phyloP scores from a whole-genome alignment of 352 stramenopile species.

The Pythium myriotylum region DNA sequence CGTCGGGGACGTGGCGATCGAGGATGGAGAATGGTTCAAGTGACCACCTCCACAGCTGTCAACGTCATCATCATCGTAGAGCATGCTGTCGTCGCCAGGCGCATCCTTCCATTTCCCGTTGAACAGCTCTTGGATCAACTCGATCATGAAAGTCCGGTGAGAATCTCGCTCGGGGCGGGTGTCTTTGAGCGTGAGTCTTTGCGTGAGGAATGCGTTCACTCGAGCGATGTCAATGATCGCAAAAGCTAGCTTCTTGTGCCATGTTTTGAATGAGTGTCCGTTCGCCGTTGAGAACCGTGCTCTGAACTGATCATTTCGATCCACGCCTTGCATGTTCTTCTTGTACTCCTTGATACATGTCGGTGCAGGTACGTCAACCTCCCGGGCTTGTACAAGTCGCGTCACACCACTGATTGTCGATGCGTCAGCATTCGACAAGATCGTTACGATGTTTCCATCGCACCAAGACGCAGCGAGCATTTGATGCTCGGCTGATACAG shows the following conservation, averaged over 20 bases:
- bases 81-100: neutral
- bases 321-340: neutral
- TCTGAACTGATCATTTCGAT: neutral
- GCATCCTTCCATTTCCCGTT: neutral
- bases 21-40: no score
- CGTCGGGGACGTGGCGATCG: neutral
- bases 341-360: neutral
- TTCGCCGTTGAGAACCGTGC: neutral
- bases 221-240: neutral
- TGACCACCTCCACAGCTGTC: no score
- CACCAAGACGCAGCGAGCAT: neutral
- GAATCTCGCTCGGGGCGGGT: neutral
- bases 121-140: neutral
- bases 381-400: neutral
- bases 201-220: neutral
- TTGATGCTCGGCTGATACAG: neutral
- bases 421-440: neutral
- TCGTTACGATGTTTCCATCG: neutral
- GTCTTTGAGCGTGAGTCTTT: neutral
- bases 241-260: conserved; percentile 2
- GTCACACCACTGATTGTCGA: neutral
- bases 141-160: neutral
- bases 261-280: neutral
- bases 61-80: neutral
- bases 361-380: neutral